A percentile compares a stretch with the other conserved stretches of the same genome.
These are phyloP conservation scores for Candida silvicultrix DNA, from an alignment of 805 yeast genomes.

Conservation along the genomic window DNA sequence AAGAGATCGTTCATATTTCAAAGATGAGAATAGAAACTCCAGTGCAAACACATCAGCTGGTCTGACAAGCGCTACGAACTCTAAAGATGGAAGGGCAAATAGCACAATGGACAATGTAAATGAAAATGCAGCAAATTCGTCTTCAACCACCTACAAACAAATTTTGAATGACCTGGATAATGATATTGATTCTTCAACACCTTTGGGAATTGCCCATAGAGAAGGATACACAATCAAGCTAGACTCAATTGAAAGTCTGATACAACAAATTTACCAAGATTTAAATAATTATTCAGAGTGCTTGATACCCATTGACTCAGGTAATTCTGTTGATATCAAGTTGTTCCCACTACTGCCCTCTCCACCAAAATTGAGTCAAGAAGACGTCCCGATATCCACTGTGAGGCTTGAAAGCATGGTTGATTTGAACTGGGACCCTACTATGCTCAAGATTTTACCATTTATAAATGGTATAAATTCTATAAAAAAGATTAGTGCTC, in stretches of 20 bases:
- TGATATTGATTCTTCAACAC: constrained; percentile 18
- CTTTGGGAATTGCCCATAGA: constrained; percentile 18
- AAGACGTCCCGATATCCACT: constrained; percentile 88
- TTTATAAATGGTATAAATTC: constrained; percentile 86
- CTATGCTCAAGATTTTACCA: constrained; percentile 83
- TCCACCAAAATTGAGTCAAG: constrained; percentile 65
- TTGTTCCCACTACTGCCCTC: constrained; percentile 87
- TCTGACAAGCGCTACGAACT: neutral
- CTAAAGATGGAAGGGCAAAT: neutral
- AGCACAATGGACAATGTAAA: neutral
- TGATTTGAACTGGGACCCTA: constrained; percentile 96
- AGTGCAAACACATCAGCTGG: neutral
- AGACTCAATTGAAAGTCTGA: constrained; percentile 61
- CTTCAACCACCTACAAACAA: constrained; percentile 20
- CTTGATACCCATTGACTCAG: constrained; percentile 83
- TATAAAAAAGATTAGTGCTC: constrained; percentile 63
- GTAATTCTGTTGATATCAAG: constrained; percentile 88
- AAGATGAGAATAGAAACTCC: constrained; percentile 4
- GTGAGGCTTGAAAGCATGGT: constrained; percentile 67
- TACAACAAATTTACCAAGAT: constrained; percentile 91
- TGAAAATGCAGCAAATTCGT: constrained; percentile 2
- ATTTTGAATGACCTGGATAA: constrained; percentile 22
- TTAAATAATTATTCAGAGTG: constrained; percentile 94
- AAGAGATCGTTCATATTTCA: constrained; percentile 32
- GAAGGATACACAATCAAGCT: constrained; percentile 18